These are phyloP conservation scores for Aureobasidium sp. DNA, from an alignment of 2,329 filamentous ascomycete species.

Conservation along the genomic window DNA sequence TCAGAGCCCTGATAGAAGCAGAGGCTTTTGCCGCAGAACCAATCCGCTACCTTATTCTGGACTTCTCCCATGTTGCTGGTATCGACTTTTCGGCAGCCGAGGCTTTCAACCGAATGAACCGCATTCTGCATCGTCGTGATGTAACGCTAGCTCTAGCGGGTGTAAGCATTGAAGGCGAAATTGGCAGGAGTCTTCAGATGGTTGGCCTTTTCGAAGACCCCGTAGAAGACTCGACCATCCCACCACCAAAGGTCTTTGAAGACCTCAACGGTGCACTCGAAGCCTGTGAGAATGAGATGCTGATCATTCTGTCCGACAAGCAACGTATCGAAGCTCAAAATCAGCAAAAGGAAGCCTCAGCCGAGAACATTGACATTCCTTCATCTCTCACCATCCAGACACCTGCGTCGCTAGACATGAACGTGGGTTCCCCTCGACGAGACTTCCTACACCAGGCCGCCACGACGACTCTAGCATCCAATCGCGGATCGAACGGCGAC, in stretches of 20 bases:
- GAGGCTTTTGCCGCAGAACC: conserved; percentile 69
- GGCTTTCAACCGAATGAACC: conserved; percentile 86
- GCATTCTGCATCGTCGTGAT: conserved; percentile 68
- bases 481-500: not conserved
- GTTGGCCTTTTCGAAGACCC: conserved; percentile 74
- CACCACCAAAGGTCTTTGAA: conserved; percentile 61
- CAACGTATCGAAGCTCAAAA: conserved; percentile 17
- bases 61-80: conserved; percentile 82
- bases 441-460: conserved; percentile 73
- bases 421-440: conserved; percentile 68
- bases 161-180: conserved; percentile 64
- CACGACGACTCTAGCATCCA: conserved; percentile 54
- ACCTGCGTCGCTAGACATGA: conserved; percentile 21
- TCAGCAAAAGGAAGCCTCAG: conserved; percentile 40
- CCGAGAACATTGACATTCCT: conserved; percentile 29
- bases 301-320: conserved; percentile 46
- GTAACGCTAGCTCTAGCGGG: conserved; percentile 80
- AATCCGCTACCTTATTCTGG: conserved; percentile 83
- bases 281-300: conserved; percentile 86
- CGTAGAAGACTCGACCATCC: conserved; percentile 54
- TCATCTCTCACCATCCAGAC: conserved; percentile 5
- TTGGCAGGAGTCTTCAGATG: conserved; percentile 72
- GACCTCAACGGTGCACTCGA: conserved; percentile 91
- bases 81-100: conserved; percentile 95
- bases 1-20: conserved; percentile 74